These are phyloP conservation scores for Lasiosphaeria hispida DNA, from an alignment of 495 filamentous ascomycete genomes.

Conservation along the genomic window DNA sequence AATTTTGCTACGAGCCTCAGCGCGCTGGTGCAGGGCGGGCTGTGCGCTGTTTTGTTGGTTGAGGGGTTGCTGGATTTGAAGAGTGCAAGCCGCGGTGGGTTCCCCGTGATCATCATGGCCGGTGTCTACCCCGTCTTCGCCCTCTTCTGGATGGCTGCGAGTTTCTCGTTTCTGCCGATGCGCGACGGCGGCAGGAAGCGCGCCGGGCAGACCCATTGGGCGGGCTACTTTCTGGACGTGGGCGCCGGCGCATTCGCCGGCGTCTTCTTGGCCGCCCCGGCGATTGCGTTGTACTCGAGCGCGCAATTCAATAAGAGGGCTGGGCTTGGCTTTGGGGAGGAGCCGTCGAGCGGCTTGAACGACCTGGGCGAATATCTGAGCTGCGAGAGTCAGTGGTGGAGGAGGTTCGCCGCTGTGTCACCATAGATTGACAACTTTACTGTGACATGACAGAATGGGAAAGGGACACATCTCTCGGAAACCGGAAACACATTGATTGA, in stretches of 20 bases:
- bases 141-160: slow-evolving; percentile 7
- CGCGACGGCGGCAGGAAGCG: slow-evolving; percentile 14
- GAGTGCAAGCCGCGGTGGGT: neutral
- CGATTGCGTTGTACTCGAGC: slow-evolving; percentile 6
- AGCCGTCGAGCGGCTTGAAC: neutral
- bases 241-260: slow-evolving; percentile 12
- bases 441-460: neutral
- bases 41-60: slow-evolving; percentile 4
- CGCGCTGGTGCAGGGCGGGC: slow-evolving; percentile 6
- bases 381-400: slow-evolving; percentile 10
- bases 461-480: too few relatives aligned
- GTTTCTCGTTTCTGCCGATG: slow-evolving; percentile 9
- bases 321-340: too few relatives aligned
- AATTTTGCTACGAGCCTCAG: neutral
- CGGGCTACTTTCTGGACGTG: slow-evolving; percentile 8
- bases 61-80: neutral
- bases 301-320: neutral
- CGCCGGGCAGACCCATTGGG: neutral
- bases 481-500: too few relatives aligned
- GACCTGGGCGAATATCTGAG: slow-evolving; percentile 6
- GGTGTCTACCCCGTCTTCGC: slow-evolving; percentile 8
- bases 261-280: slow-evolving; percentile 13
- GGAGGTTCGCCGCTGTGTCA: slow-evolving; percentile 2
- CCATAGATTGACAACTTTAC: neutral
- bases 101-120: neutral